Base-by-base conservation (phyloP, 2,329 filamentous ascomycete species). In the Daldinia sp. region DNA sequence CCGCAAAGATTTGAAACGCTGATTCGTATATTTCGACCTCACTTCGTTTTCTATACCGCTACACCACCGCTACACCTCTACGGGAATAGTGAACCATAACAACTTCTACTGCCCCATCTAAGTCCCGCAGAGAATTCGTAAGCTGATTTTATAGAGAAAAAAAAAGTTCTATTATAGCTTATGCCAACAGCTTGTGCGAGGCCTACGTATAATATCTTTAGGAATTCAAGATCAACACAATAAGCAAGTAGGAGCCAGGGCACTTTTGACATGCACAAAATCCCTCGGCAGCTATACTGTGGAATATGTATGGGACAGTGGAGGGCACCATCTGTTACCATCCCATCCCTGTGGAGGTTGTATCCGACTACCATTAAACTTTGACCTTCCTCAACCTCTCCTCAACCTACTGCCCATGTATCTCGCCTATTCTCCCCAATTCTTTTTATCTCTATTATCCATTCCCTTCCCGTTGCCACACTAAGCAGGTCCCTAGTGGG, bases 401-500 rank as follows among this genome's bases (percentile, higher is more conserved):
- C 18, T 53, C 46, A 33, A 37, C 41, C 33, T 51, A 39, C 18
- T 20, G 41, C 18, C 30, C 50, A n/a, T 9, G 30, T 54, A 35
- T 54, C 20, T 26, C 39, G 12, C 28, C n/a, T 46, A n/a, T 37
- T 37, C 48, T 1, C 46, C 23, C 30, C 35, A n/a, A 37, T 42
- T 9, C 9, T 18, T 28, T 37, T 46, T 50, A 20, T 54, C 6
- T 23, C 30, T 51, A 41, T 26, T 39, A 23, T 10, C 10, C 37
- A 51, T 33, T 61, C 37, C 23, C 23, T 10, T 35, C 26, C 33
- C 33, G 30, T 54, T 48, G 61, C 60, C 64, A 67, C 64, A 70
- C 61, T 28, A 65, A 62, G 23, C 42, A 23, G 35, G 23, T 57
- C 41, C 44, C 39, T 60, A 62, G 61, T 51, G 51, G 56, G 51